Percentiles rank a stretch among this genome's conserved stretches.
Evolutionary conservation across 1,284 basidiomycete genomes (phyloP).

Genomic region (Apiotrichum akiyoshidainum): DNA sequence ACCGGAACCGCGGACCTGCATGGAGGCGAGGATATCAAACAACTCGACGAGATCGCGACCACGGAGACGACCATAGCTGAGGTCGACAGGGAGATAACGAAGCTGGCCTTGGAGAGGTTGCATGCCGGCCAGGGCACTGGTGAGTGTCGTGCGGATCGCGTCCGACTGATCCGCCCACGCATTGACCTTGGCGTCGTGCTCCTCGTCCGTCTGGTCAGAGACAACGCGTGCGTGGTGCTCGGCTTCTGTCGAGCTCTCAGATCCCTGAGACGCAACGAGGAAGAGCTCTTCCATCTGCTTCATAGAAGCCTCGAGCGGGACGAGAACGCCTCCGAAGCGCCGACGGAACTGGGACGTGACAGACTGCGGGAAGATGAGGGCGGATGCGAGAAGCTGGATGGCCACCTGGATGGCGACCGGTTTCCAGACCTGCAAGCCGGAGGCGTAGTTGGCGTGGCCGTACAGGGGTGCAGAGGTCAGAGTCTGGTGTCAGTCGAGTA

Average conservation of each 20-base stretch:
- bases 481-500: constrained; percentile 21
- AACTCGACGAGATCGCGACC: constrained; percentile 42
- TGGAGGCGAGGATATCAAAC: constrained; percentile 33
- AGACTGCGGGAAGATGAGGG: constrained; percentile 47
- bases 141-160: constrained; percentile 34
- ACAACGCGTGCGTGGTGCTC: not conserved
- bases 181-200: constrained; percentile 22
- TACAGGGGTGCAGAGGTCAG: constrained; percentile 39
- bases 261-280: constrained; percentile 9
- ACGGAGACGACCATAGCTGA: constrained; percentile 43
- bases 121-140: constrained; percentile 36
- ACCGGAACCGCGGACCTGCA: constrained; percentile 46
- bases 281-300: constrained; percentile 38
- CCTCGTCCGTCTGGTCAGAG: constrained; percentile 5
- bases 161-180: constrained; percentile 38
- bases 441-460: constrained; percentile 32
- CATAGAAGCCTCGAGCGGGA: constrained; percentile 32
- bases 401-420: constrained; percentile 47
- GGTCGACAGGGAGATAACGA: constrained; percentile 44
- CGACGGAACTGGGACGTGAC: constrained; percentile 43
- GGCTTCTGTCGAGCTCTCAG: constrained; percentile 1
- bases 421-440: constrained; percentile 42
- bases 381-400: constrained; percentile 32
- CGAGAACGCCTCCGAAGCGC: constrained; percentile 37
- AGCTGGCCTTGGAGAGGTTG: constrained; percentile 42